Base-by-base conservation (phyloP, 768 basidiomycete genomes). In the Fomitopsis pulvina region DNA sequence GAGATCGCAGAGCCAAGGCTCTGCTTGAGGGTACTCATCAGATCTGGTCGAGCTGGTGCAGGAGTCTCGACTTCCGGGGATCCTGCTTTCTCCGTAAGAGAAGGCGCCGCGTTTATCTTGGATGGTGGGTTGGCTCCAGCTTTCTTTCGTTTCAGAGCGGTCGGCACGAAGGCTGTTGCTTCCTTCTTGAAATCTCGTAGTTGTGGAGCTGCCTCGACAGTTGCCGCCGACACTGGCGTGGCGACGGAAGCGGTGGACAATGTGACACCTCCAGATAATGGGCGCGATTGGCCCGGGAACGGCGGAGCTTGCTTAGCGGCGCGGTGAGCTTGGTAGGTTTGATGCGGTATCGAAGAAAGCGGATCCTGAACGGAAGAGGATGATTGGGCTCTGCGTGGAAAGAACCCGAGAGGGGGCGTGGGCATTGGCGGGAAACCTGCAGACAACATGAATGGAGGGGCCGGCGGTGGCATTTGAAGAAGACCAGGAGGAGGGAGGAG, bases 111-210 rank as follows among this genome's bases (percentile, higher is more conserved):
- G 56, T 87, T 79, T 27, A 87, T 60, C 54, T 70, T 77, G 3
- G 72, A 55, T 20, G 69, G 52, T 4, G 71, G 52, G 22, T 58
- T 59, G 18, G 63, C 64, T 30, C 68, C 66, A 9, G 63, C 55
- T 52, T 77, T 85, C 66, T 87, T 92, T 41, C 89, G 80, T 66
- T 90, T 91, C 45, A 95, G 68, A 2, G 86, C 74, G 1, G 83
- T 64, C 3, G 96, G 96, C 3, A 97, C 80, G 60, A 99, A 98
- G 0, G 88, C 81, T 0, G 92, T 95, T 8, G 88, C 87, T 65
- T 99, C 96, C 66, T 92, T 93, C 71, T 93, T 92, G 53, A 98
- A 73, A 67, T 99, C 92, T 12, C 95, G 87, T 45, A 99, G 67
- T 62, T 92, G 77, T 3, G 96, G 92, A 40, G 74, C 91, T 2